Percentiles rank a stretch among this genome's conserved stretches.
Conservation (phyloP, 129 eudicot genomes). For the Escallonia rubra region DNA sequence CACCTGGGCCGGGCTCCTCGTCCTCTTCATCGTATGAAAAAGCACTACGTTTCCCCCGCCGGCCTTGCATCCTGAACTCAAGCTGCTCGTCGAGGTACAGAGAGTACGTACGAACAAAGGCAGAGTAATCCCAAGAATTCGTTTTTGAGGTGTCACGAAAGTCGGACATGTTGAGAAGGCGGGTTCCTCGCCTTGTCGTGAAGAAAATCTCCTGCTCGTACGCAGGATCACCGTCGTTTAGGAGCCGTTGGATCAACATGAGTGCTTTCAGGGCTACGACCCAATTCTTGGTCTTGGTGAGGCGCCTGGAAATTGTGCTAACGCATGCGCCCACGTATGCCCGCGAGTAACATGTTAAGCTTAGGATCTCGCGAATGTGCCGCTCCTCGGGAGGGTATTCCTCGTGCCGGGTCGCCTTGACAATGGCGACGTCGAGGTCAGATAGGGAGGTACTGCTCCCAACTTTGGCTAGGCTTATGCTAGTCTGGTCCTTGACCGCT, state of each 20-base stretch:
- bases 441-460: conserved; percentile 48
- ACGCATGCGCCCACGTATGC: conserved; percentile 58
- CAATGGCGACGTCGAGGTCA: conserved; percentile 79
- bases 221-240: conserved; percentile 61
- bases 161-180: conserved; percentile 81
- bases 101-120: conserved; percentile 74
- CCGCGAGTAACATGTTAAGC: conserved; percentile 55
- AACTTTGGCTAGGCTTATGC: conserved; percentile 73
- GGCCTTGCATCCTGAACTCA: conserved; percentile 76
- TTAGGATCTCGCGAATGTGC: conserved; percentile 59
- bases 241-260: conserved; percentile 64
- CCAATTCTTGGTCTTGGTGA: conserved; percentile 86
- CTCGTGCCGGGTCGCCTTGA: conserved; percentile 85
- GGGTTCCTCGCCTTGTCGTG: conserved; percentile 92
- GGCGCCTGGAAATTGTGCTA: conserved; percentile 66
- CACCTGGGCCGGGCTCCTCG: conserved; percentile 14
- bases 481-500: conserved; percentile 88
- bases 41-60: conserved; percentile 36
- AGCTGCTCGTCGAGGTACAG: conserved; percentile 79
- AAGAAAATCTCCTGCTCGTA: conserved; percentile 83
- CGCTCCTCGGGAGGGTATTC: conserved; percentile 72
- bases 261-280: conserved; percentile 77
- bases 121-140: conserved; percentile 84
- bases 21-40: conserved; percentile 33
- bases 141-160: conserved; percentile 55